These are phyloP conservation scores for Kernera saxatilis DNA, from an alignment of 345 rosid species.

Conservation along the genomic window DNA sequence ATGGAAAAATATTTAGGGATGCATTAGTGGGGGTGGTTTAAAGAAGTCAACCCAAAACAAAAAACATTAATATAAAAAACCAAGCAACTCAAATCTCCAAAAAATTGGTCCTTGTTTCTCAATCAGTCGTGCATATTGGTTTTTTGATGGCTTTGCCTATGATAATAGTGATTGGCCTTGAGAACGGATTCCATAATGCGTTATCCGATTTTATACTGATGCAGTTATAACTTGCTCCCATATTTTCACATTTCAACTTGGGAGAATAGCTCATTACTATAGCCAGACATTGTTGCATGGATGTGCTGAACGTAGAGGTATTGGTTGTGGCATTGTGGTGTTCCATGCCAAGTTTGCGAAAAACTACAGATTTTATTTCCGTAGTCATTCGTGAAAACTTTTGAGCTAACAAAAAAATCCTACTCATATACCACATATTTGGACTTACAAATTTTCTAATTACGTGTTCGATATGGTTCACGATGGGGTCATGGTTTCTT, in stretches of 20 bases:
- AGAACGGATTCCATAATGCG: background rate
- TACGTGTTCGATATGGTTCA: background rate
- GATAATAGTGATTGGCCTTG: background rate
- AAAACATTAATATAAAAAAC: too few relatives aligned
- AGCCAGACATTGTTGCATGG: background rate
- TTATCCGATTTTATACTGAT: background rate
- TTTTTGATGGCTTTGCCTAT: too few relatives aligned
- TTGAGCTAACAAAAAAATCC: too few relatives aligned
- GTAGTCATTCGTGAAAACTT: too few relatives aligned
- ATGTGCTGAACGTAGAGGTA: background rate
- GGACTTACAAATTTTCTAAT: background rate
- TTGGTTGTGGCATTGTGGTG: too few relatives aligned
- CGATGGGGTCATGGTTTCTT: background rate
- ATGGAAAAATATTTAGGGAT: too few relatives aligned
- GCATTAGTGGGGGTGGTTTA: too few relatives aligned
- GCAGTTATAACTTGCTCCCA: background rate
- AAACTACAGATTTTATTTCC: too few relatives aligned
- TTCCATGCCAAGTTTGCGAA: too few relatives aligned
- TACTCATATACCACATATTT: too few relatives aligned
- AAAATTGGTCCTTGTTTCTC: background rate
- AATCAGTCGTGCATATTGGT: background rate
- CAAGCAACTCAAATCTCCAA: too few relatives aligned
- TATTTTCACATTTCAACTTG: background rate
- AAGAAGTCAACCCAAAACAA: too few relatives aligned
- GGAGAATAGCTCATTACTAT: background rate